A percentile compares a stretch with the other conserved stretches of the same genome.
phyloP scores from a whole-genome alignment of 2,329 filamentous ascomycete species.

The Exophiala aquamarina region DNA sequence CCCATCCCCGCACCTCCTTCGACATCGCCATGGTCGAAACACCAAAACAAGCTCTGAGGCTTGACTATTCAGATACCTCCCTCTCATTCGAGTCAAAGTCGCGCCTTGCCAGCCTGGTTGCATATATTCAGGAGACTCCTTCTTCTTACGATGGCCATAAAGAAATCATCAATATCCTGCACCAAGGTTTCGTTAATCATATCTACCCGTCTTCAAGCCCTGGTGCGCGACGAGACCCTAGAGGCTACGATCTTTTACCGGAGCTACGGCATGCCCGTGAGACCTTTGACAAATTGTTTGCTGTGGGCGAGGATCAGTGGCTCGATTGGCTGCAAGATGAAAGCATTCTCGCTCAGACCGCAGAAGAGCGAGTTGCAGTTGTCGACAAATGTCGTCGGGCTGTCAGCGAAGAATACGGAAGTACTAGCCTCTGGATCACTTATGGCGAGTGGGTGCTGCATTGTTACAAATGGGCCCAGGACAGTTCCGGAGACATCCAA shows the following conservation, averaged over 20 bases:
- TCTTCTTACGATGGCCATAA: slow-evolving; percentile 49
- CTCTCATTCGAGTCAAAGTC: slow-evolving; percentile 42
- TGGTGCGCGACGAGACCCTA: slow-evolving; percentile 45
- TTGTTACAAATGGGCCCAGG: slow-evolving; percentile 54
- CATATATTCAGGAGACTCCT: slow-evolving; percentile 45
- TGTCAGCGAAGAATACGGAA: slow-evolving; percentile 61
- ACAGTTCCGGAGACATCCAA: slow-evolving; percentile 39
- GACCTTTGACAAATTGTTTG: slow-evolving; percentile 62
- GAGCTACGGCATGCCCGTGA: slow-evolving; percentile 52
- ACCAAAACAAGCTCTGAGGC: slow-evolving; percentile 38
- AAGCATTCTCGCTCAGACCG: slow-evolving; percentile 54
- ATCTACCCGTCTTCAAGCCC: slow-evolving; percentile 45
- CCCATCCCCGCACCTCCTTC: slow-evolving; percentile 39
- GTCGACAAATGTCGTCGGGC: slow-evolving; percentile 61
- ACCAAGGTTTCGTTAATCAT: slow-evolving; percentile 48
- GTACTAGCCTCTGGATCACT: slow-evolving; percentile 60
- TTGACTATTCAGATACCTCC: slow-evolving; percentile 43
- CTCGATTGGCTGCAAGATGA: slow-evolving; percentile 64
- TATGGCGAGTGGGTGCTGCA: slow-evolving; percentile 62
- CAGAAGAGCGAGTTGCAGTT: slow-evolving; percentile 58
- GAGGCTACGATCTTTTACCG: slow-evolving; percentile 46
- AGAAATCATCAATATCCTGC: slow-evolving; percentile 47
- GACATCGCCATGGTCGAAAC: slow-evolving; percentile 47
- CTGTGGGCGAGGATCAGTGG: slow-evolving; percentile 64
- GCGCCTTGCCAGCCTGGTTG: slow-evolving; percentile 41